Evolutionary conservation across 2,329 filamentous ascomycete genomes (phyloP).

Genomic region (Ophiostoma ips): DNA sequence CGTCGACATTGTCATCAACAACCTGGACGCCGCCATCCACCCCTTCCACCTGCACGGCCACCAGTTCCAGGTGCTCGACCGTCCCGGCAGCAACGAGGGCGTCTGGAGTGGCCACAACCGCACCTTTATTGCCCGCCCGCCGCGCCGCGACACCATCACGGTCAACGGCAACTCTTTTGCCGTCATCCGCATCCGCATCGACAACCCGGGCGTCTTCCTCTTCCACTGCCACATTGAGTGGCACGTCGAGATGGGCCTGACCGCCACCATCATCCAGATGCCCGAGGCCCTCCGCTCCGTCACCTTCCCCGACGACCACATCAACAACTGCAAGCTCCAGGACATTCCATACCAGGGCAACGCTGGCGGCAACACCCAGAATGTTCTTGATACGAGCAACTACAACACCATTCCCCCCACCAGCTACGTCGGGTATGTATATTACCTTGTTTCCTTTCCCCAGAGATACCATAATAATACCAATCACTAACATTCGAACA

Average conservation of each 20-base stretch:
- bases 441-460: too few species aligned
- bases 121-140: constrained; percentile 19
- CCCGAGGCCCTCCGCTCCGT: constrained; percentile 41
- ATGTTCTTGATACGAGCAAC: constrained; percentile 39
- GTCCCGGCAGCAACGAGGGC: constrained; percentile 23
- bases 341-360: constrained; percentile 44
- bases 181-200: constrained; percentile 36
- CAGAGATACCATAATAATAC: too few species aligned
- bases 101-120: constrained; percentile 22
- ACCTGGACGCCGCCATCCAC: constrained; percentile 31
- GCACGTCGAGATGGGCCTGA: constrained; percentile 47
- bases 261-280: constrained; percentile 40
- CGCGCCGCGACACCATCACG: constrained; percentile 24
- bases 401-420: constrained; percentile 37
- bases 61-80: constrained; percentile 39
- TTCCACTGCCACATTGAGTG: constrained; percentile 48
- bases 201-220: constrained; percentile 40
- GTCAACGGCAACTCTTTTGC: constrained; percentile 30
- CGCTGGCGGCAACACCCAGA: constrained; percentile 48
- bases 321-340: constrained; percentile 29
- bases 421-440: constrained; percentile 27
- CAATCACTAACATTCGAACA: not conserved
- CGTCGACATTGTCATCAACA: constrained; percentile 37
- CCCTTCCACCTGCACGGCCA: constrained; percentile 42
- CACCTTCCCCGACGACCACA: constrained; percentile 45